Conservation (phyloP, 1,284 basidiomycete species). For the Moniliella sp. region DNA sequence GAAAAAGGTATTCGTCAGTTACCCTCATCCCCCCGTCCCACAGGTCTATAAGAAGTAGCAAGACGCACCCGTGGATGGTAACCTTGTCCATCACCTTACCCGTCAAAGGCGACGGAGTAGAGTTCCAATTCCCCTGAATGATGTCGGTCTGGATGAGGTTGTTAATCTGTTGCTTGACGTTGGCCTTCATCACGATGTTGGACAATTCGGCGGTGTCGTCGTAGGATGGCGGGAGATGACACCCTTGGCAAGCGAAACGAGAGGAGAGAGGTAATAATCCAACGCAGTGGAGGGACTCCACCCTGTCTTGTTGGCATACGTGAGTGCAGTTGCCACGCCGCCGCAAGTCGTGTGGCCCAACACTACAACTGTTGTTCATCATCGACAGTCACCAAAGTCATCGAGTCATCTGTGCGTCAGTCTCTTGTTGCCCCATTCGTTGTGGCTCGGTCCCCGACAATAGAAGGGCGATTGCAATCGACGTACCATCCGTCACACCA, state of each 20-base stretch:
- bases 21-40: too few species aligned
- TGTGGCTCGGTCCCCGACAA: neutral
- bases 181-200: constrained; percentile 9
- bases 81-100: constrained; percentile 25
- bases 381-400: too few species aligned
- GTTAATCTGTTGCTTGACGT: constrained; percentile 53
- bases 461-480: constrained; percentile 1
- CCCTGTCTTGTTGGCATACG: neutral
- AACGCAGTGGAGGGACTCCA: constrained; percentile 5
- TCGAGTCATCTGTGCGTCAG: too few species aligned
- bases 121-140: constrained; percentile 50
- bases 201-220: neutral
- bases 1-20: too few species aligned
- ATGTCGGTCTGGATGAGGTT: constrained; percentile 48
- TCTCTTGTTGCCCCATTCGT: too few species aligned
- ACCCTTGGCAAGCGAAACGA: constrained; percentile 13
- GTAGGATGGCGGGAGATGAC: neutral
- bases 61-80: constrained; percentile 15
- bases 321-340: constrained; percentile 34
- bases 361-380: constrained; percentile 46
- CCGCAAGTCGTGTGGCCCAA: constrained; percentile 35
- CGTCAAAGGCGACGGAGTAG: constrained; percentile 36
- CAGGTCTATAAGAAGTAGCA: too few species aligned
- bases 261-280: constrained; percentile 18
- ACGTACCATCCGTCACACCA: constrained; percentile 59